Evolutionary conservation across 768 basidiomycete genomes (phyloP).

Genomic region (Kwoniella newhampshirensis): DNA sequence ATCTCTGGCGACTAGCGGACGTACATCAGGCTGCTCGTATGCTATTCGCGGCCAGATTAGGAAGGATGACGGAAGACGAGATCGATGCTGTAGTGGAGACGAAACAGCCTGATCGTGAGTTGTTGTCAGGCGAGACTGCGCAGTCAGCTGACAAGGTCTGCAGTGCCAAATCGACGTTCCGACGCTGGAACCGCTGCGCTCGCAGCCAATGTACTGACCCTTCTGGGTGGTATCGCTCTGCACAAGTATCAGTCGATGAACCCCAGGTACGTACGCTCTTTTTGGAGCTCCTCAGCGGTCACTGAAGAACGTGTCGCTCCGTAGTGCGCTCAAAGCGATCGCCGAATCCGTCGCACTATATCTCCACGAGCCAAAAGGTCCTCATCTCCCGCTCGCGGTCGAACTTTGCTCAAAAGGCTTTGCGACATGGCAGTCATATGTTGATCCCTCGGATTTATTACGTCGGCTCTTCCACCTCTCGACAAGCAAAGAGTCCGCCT

Average conservation of each 20-base stretch:
- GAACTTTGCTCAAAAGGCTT: conserved; percentile 91
- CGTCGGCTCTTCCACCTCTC: conserved; percentile 79
- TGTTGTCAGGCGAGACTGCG: not conserved
- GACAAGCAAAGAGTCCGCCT: conserved; percentile 55
- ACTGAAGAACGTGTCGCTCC: conserved; percentile 9
- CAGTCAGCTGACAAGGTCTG: not conserved
- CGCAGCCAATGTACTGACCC: conserved; percentile 70
- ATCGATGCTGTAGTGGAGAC: conserved; percentile 61
- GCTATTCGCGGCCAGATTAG: conserved; percentile 74
- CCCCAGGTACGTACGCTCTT: conserved; percentile 64
- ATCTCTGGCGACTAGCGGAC: conserved; percentile 59
- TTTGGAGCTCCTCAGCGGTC: too few species aligned
- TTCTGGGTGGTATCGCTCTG: conserved; percentile 78
- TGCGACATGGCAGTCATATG: conserved; percentile 88
- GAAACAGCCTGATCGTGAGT: conserved; percentile 33
- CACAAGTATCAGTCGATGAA: conserved; percentile 76
- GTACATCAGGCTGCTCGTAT: conserved; percentile 72
- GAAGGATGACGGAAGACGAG: conserved; percentile 67
- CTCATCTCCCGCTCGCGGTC: conserved; percentile 71
- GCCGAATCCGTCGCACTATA: conserved; percentile 77
- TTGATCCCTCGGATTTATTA: conserved; percentile 84
- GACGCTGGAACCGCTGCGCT: conserved; percentile 60
- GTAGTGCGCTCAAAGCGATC: conserved; percentile 79
- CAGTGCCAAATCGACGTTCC: conserved; percentile 58
- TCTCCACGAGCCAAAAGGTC: conserved; percentile 65